Base-by-base conservation (phyloP, 225 moss, liverwort and hornwort genomes). In the Pseudoscleropodium purum region DNA sequence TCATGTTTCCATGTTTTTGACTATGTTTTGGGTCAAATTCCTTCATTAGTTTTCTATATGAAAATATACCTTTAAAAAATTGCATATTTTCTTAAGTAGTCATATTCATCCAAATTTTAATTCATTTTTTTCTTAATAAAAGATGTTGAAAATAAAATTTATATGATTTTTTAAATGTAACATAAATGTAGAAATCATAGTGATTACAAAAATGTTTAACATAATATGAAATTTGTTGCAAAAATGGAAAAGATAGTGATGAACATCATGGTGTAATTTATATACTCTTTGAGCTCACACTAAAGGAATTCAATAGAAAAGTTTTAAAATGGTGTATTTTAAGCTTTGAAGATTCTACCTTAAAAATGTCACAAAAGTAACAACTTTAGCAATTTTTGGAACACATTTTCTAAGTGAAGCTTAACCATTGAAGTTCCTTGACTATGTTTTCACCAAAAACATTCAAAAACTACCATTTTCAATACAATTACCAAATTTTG, bases 251-350 rank as follows among this genome's bases (percentile, higher is more conserved):
- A 49, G 49, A 49, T 11, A 20, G 4, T 13, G 2, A 13, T 20
- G 20, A 49, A 31, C 2, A 18, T 75, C 2, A 5, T 13, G 7
- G 2, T 33, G 8, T 33, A 20, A 17, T 51, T 20, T 51, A 1
- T 20, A 2, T 33, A 21, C 0, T 49, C 3, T 0, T 33, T 21
- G 51, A 33, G 6, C 1, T 76, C 1, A 21, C 21, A 34, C 4
- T 20, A 13, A 33, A 76, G 0, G 8, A 51, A 33, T 30, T 45
- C 1, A 2, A 30, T 45, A 45, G 3, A 20, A 76, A 76, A 51
- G 5, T 34, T 21, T 0, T 8, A 13, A 20, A 49, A 2, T 49
- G 11, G 5, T 33, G 20, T 33, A 74, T 21, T 56, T 56, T 45
- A 45, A 8, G 8, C 7, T 6, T 45, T 45, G 45, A 45, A 45